Evolutionary conservation across 177 flowering plant species (phyloP).

Genomic region (Vitis hybrid): DNA sequence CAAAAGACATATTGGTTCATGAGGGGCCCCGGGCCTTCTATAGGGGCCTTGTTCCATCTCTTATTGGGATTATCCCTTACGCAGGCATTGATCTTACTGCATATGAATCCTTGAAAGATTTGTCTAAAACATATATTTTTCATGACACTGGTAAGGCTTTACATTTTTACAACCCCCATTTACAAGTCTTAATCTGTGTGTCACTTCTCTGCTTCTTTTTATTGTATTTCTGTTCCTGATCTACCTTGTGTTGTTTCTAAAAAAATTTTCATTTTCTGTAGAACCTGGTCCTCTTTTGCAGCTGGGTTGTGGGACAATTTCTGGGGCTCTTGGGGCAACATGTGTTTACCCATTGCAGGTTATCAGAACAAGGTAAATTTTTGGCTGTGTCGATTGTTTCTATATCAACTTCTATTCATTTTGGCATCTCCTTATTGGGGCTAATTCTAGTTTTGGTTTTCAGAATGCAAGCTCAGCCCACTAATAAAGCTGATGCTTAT

Average conservation of each 20-base stretch:
- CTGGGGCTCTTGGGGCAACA: slow-evolving; percentile 95
- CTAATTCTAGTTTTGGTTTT: slow-evolving; percentile 16
- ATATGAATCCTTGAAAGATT: slow-evolving; percentile 86
- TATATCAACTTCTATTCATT: neutral
- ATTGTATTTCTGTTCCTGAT: neutral
- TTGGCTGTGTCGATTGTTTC: slow-evolving; percentile 1
- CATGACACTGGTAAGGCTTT: slow-evolving; percentile 56
- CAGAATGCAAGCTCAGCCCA: slow-evolving; percentile 84
- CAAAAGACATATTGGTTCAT: slow-evolving; percentile 82
- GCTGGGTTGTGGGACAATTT: slow-evolving; percentile 88
- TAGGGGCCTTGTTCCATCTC: slow-evolving; percentile 84
- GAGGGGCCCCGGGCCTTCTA: slow-evolving; percentile 96
- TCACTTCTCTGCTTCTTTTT: neutral
- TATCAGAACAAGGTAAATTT: slow-evolving; percentile 79
- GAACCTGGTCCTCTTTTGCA: slow-evolving; percentile 96
- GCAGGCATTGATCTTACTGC: slow-evolving; percentile 97
- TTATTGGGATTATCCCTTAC: slow-evolving; percentile 93
- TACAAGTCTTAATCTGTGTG: no score
- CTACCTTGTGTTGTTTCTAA: neutral
- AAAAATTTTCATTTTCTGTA: slow-evolving; percentile 16
- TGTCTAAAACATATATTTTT: slow-evolving; percentile 71
- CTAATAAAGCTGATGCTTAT: slow-evolving; percentile 35
- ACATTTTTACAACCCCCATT: no score
- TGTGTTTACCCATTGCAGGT: slow-evolving; percentile 99
- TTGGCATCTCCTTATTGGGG: neutral